Evolutionary conservation across 805 yeast species (phyloP), one percentile per base, ranked within the genome.

Genomic region (Sporopachydermia lactativora): DNA sequence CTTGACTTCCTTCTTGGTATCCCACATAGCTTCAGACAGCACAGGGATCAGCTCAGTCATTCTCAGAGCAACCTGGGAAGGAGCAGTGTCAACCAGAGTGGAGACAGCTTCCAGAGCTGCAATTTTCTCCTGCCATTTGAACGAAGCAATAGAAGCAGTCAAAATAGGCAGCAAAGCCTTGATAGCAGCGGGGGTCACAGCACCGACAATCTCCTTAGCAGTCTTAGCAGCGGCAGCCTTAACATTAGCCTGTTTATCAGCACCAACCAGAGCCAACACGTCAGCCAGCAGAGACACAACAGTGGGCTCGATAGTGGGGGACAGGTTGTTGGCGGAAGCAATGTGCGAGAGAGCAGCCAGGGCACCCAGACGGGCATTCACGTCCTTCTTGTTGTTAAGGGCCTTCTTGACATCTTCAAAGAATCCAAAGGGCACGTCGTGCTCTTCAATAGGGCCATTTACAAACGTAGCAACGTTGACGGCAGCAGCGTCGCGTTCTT

Each of bases 11-110:
- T 75, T 73, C 80, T 92, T 92, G 70, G 99, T 92, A 71, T 92
- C 98, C 99, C 99, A 92, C 97, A 92, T 92, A 59, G 96, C 85
- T 75, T 92, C 99, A 56, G 98, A 92, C 59, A 92, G 73, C 53
- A 81, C 92, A 67, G 99, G 98, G 59, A 92, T 89, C 65, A 92
- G 78, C 75, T 92, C 97, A 60, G 97, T 95, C 97, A 92, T 92
- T 77, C 98, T 86, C 60, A 92, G 76, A 55, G 98, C 95, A 54
- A 92, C 73, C 75, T 88, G 99, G 57, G 69, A 81, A 68, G 88
- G 89, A 56, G 98, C 96, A 54, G 85, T 73, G 62, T 84, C 94
- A 56, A 92, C 98, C 60, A 89, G 73, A 53, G 76, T 75, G 51
- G 95, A 67, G 59, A 92, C 71, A 57, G 95, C 81, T 61, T 75